Evolutionary conservation across 1,284 basidiomycete species (phyloP), one percentile per base, ranked within the genome.

Genomic region (Taiwanofungus camphoratus): DNA sequence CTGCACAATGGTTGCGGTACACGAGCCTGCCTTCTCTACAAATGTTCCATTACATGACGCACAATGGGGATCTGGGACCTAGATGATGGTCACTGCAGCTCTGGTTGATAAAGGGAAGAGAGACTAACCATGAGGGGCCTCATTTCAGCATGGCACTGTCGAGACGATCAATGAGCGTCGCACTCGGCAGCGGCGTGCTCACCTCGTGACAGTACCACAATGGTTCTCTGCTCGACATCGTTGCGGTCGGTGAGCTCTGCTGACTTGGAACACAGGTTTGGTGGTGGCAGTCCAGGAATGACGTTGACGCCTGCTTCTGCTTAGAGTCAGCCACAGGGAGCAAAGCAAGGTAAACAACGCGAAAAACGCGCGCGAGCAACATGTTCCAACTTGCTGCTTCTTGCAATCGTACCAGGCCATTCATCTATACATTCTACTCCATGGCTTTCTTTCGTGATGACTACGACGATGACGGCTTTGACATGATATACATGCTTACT

Each of bases 121-220:
- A 5, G 38, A 62, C 73, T 41, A 50, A 87, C 87, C 86, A 88
- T 87, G 39, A 88, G 61, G 2, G 87, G 86, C 40, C 77, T 65
- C 82, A 86, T 89, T 64, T 89, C 87, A 46, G 81, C 74, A 60
- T 79, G 71, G 56, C 87, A 89, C 87, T 87, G 56, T 11, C 41
- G 39, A 38, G 48, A 44, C 5, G 19, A 18, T 51, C 9, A 44
- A 22, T 40, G 37, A 47, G 22, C 36, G 24, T 26, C 22, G 43
- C 2, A 29, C 20, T 38, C 13, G 11, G 38, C 7, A 13, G 20
- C 38, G 39, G n/a, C 24, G 23, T 5, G 63, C 70, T 15, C 34
- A 82, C 85, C 66, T 87, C 70, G 59, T 89, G 82, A 50, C 86
- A 89, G 56, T 70, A 89, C 86, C 87, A 89, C 56, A 86, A 59